Evolutionary conservation across 2,329 filamentous ascomycete genomes (phyloP).

Genomic region (Arthroderma sp.): DNA sequence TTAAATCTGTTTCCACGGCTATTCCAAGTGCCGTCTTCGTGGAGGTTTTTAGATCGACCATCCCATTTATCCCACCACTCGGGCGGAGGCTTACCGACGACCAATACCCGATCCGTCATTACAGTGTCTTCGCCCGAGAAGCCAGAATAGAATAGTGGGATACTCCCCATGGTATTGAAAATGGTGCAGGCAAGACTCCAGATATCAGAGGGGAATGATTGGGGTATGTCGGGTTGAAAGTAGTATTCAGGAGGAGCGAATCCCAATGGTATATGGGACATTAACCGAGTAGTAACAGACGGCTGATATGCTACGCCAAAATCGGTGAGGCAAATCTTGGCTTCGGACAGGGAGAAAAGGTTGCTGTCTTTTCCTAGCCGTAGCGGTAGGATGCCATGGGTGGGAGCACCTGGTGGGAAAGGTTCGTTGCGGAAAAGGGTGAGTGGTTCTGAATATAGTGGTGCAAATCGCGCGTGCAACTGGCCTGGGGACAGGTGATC

Average conservation of each 20-base stretch:
- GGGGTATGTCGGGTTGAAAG: constrained; percentile 2
- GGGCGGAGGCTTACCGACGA: too few species aligned
- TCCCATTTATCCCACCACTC: too few species aligned
- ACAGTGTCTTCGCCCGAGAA: too few species aligned
- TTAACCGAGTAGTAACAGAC: not conserved
- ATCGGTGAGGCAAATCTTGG: constrained; percentile 8
- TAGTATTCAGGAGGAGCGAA: constrained; percentile 6
- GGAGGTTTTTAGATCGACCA: too few species aligned
- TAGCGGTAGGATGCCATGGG: constrained; percentile 5
- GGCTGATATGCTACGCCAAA: constrained; percentile 11
- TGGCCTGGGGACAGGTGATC: constrained; percentile 13
- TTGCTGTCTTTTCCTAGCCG: constrained; percentile 5
- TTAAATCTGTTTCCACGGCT: too few species aligned
- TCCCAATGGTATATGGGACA: not conserved
- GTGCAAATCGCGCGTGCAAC: constrained; percentile 14
- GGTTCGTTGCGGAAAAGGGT: constrained; percentile 5
- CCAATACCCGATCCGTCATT: too few species aligned
- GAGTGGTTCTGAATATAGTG: constrained; percentile 9
- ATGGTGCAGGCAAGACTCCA: constrained; percentile 23
- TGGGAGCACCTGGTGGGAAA: constrained; percentile 5
- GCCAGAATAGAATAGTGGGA: constrained; percentile 5
- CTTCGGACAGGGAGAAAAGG: constrained; percentile 5
- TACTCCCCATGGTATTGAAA: constrained; percentile 17
- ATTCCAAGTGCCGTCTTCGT: too few species aligned
- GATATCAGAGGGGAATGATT: constrained; percentile 7